A percentile compares a stretch with the other conserved stretches of the same genome.
Evolutionary conservation across 768 basidiomycete genomes (phyloP).

Genomic region (Mycena crocata): DNA sequence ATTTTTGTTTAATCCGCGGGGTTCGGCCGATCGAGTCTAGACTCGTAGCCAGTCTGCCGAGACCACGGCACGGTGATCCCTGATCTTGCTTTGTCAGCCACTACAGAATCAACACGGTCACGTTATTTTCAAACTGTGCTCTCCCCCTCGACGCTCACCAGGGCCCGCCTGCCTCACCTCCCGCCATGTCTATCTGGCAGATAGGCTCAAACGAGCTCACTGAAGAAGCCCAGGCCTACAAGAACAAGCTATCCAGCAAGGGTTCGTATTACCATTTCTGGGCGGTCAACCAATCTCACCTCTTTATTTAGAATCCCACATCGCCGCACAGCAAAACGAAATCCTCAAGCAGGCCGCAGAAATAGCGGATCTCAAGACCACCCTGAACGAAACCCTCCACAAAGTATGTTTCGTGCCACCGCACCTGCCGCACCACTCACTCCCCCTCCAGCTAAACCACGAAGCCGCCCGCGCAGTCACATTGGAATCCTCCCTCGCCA

Average conservation of each 20-base stretch:
- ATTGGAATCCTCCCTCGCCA: slow-evolving; percentile 63
- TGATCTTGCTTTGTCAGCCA: background rate
- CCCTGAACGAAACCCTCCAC: slow-evolving; percentile 58
- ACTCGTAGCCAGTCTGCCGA: no score
- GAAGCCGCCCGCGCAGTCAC: slow-evolving; percentile 68
- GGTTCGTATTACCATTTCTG: slow-evolving; percentile 45
- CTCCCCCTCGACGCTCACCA: no score
- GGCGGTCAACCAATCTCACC: slow-evolving; percentile 23
- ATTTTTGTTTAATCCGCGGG: background rate
- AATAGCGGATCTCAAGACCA: slow-evolving; percentile 54
- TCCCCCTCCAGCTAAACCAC: slow-evolving; percentile 56
- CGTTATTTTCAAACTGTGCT: background rate
- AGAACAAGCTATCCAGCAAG: slow-evolving; percentile 63
- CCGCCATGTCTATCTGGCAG: slow-evolving; percentile 60
- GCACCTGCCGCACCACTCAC: slow-evolving; percentile 15
- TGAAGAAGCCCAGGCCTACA: slow-evolving; percentile 58
- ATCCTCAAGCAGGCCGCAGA: slow-evolving; percentile 55
- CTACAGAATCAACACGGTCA: slow-evolving; percentile 8
- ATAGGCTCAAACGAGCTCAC: slow-evolving; percentile 60
- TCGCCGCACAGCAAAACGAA: slow-evolving; percentile 59
- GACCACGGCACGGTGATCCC: background rate
- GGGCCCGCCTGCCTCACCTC: slow-evolving; percentile 25
- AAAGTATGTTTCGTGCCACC: slow-evolving; percentile 50
- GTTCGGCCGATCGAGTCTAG: no score
- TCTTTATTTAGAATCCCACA: slow-evolving; percentile 56